These are phyloP conservation scores for Jaltomata sinuosa DNA, from an alignment of 257 asterid species.

Conservation along the genomic window DNA sequence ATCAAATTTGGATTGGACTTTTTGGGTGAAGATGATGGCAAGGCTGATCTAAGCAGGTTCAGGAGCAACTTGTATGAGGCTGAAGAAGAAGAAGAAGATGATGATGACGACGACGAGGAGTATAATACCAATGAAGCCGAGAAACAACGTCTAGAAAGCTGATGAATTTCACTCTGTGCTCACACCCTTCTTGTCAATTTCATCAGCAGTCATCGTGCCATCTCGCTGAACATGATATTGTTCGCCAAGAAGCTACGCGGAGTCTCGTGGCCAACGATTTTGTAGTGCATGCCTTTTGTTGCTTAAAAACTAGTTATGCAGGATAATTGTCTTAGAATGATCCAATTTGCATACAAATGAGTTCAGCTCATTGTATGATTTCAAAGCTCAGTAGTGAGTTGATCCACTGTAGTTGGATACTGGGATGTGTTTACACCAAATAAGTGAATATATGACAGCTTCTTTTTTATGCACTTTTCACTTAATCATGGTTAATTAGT, in stretches of 20 bases:
- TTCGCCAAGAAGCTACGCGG: not conserved
- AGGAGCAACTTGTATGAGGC: constrained; percentile 8
- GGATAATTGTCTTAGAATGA: not conserved
- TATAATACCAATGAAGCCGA: constrained; percentile 7
- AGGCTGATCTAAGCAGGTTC: constrained; percentile 17
- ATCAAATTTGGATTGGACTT: constrained; percentile 22
- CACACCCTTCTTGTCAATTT: not conserved
- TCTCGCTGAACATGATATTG: not conserved
- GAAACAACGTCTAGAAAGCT: not conserved
- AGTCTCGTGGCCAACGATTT: not conserved
- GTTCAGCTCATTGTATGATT: not conserved
- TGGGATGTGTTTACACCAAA: not conserved
- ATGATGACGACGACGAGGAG: constrained; percentile 21
- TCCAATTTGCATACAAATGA: not conserved
- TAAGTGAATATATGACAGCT: not conserved
- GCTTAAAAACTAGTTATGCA: not conserved
- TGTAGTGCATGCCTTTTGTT: not conserved
- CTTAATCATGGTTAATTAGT: not conserved
- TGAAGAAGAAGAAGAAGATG: constrained; percentile 13
- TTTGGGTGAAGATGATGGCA: constrained; percentile 11
- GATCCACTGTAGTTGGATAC: not conserved
- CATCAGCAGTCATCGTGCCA: not conserved
- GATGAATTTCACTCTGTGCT: not conserved
- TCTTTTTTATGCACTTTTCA: not conserved
- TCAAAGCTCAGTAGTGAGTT: not conserved